phyloP scores from a whole-genome alignment of 345 rosid species.

The Pistacia integerrima region DNA sequence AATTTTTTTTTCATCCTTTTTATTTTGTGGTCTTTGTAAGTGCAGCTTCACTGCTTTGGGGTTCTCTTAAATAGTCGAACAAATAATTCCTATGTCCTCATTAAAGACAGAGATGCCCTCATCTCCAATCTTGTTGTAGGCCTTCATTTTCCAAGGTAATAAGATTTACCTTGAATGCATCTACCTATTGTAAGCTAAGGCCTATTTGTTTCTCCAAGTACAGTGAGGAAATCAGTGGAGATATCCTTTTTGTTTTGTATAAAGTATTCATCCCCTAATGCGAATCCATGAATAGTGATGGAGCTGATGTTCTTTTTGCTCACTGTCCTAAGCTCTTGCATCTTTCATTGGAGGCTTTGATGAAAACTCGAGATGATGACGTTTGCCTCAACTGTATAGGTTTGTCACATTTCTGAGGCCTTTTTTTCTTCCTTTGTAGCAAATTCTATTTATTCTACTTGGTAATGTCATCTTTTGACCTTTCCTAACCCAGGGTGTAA shows the following conservation, averaged over 20 bases:
- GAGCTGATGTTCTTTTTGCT: conserved; percentile 46
- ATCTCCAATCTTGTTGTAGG: conserved; percentile 68
- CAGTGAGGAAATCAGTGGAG: conserved; percentile 90
- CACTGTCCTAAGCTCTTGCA: conserved; percentile 62
- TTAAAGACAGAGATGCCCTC: conserved; percentile 59
- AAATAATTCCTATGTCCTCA: conserved; percentile 38
- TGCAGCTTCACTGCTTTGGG: conserved; percentile 88
- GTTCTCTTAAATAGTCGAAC: conserved; percentile 52
- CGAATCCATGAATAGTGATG: conserved; percentile 34
- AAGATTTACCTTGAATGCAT: background rate
- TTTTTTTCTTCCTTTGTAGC: background rate
- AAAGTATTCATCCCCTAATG: conserved; percentile 48
- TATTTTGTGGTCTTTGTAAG: background rate
- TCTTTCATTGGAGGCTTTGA: conserved; percentile 70
- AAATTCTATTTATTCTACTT: no score
- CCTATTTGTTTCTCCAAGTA: conserved; percentile 19
- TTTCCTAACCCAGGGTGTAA: no score
- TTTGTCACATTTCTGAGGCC: conserved; percentile 33
- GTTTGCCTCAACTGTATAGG: conserved; percentile 91
- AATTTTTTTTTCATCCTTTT: no score
- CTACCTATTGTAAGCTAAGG: conserved; percentile 18
- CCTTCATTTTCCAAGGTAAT: conserved; percentile 86
- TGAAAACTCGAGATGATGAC: conserved; percentile 76
- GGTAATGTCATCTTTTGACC: no score
- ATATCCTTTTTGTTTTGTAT: conserved; percentile 78